A percentile compares a stretch with the other conserved stretches of the same genome.
Conservation (phyloP, 164 flowering plant genomes). For the Vitis riparia region DNA sequence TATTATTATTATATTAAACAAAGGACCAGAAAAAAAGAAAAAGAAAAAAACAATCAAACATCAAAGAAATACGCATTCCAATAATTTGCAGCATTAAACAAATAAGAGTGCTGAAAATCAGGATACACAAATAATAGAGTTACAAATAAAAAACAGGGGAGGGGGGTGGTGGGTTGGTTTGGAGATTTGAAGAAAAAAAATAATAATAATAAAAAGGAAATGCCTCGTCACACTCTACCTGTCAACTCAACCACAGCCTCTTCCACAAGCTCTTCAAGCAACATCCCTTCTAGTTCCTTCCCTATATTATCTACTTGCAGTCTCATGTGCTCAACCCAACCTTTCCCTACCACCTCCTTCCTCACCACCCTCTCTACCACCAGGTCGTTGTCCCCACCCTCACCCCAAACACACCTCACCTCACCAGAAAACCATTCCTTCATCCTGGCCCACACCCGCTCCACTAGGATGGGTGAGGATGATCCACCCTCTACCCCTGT, state of each 20-base stretch:
- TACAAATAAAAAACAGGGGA: neutral
- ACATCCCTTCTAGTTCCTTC: conserved; percentile 57
- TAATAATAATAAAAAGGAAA: conserved; percentile 1
- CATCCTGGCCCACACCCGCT: conserved; percentile 40
- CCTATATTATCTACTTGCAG: conserved; percentile 56
- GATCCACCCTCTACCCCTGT: conserved; percentile 10
- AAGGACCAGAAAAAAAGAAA: neutral
- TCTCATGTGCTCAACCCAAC: conserved; percentile 54
- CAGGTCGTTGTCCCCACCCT: conserved; percentile 51
- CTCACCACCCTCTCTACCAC: conserved; percentile 64
- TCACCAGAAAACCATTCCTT: conserved; percentile 45
- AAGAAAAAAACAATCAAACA: too few relatives aligned
- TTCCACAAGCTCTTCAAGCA: conserved; percentile 75
- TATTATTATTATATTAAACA: neutral
- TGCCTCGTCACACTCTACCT: conserved; percentile 33
- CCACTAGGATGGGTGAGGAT: conserved; percentile 23
- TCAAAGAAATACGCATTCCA: conserved; percentile 4
- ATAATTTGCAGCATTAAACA: conserved; percentile 24
- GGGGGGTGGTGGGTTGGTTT: neutral
- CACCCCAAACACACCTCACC: conserved; percentile 26
- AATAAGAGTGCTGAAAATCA: conserved; percentile 17
- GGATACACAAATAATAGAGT: conserved; percentile 10
- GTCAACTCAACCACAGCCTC: conserved; percentile 72
- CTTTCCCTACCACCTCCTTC: conserved; percentile 64
- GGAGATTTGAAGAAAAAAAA: neutral